Base-by-base conservation (phyloP, 208 protist genomes). In the Acanthamoeba divionensis region DNA sequence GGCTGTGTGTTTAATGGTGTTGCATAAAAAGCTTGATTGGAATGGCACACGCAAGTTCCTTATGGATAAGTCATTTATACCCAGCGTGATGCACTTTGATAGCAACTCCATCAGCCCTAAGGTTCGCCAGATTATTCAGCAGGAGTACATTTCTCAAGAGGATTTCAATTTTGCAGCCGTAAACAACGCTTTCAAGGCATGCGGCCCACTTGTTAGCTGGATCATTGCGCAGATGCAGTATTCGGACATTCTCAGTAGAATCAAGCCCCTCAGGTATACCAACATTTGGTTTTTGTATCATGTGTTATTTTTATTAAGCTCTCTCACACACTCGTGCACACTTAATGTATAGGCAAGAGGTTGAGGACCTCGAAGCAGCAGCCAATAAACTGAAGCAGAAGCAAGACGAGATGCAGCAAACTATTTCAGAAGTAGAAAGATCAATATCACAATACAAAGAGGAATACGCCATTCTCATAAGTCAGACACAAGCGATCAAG, bases 131-230 rank as follows among this genome's bases (percentile, higher is more conserved):
- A 26, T 73, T 0, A 92, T 98, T 2, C 63, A 93, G 36, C 94
- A 96, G 67, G 41, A 92, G 36, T 98, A 99, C 94, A 90, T 99
- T 7, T 89, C 29, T 52, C 44, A 93, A 57, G 63, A 90, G 45
- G 73, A 91, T 18, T 98, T 99, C 91, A 98, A 96, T n/a, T 96
- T 96, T 48, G 97, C 98, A 89, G 96, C 91, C 4, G 98, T 98
- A 13, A 96, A 98, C 62, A 94, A 95, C 38, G 98, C 98, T n/a
- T 98, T 95, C 7, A 97, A 97, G 92, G 98, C 98, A 15, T 98
- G 98, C 48, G 98, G 98, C 8, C 98, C 98, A 48, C 94, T 99
- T 18, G 94, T 98, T 41, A 96, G 98, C 92, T 99, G 98, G 98
- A 95, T 99, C 18, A 80, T 93, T 57, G 97, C 98, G 10, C 97